These are phyloP conservation scores for Salinomyces thailandicus DNA, from an alignment of 2,329 filamentous ascomycete species.

Conservation along the genomic window DNA sequence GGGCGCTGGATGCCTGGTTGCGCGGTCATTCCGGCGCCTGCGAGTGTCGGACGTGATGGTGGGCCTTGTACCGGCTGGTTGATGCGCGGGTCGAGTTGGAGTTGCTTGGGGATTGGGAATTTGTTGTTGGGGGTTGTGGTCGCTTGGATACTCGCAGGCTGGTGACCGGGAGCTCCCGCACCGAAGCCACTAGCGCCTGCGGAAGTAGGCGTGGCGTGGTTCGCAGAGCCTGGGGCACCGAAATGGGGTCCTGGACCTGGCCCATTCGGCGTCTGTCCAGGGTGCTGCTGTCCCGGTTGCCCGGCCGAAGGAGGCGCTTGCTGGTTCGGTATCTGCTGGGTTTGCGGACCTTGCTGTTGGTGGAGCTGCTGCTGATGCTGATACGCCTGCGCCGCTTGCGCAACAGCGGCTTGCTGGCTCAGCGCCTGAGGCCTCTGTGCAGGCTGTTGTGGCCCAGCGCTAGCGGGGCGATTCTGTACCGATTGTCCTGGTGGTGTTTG, in stretches of 20 bases:
- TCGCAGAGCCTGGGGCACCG: conserved; percentile 11
- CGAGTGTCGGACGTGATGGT: conserved; percentile 69
- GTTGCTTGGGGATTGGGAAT: conserved; percentile 72
- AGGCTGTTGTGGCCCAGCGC: conserved; percentile 10
- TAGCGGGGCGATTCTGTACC: not conserved
- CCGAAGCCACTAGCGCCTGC: conserved; percentile 11
- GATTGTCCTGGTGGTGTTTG: conserved; percentile 20
- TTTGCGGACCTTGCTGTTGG: conserved; percentile 11
- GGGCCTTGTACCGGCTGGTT: conserved; percentile 66
- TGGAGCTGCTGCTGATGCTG: conserved; percentile 5
- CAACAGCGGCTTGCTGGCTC: conserved; percentile 36
- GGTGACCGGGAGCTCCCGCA: conserved; percentile 2
- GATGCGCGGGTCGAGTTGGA: conserved; percentile 61
- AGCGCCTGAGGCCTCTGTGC: conserved; percentile 25
- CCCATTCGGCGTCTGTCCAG: not conserved
- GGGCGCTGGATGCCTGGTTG: conserved; percentile 77
- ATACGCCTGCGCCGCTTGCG: conserved; percentile 31
- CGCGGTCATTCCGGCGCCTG: conserved; percentile 72
- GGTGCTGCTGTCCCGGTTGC: not conserved
- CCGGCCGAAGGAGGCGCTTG: conserved; percentile 13
- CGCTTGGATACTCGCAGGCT: conserved; percentile 12
- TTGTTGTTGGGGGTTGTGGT: conserved; percentile 44
- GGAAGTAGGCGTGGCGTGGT: conserved; percentile 16
- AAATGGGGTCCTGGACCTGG: conserved; percentile 14
- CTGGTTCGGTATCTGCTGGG: conserved; percentile 5